These are phyloP conservation scores for Fragaria iinumae DNA, from an alignment of 306 rosid species.

Conservation along the genomic window DNA sequence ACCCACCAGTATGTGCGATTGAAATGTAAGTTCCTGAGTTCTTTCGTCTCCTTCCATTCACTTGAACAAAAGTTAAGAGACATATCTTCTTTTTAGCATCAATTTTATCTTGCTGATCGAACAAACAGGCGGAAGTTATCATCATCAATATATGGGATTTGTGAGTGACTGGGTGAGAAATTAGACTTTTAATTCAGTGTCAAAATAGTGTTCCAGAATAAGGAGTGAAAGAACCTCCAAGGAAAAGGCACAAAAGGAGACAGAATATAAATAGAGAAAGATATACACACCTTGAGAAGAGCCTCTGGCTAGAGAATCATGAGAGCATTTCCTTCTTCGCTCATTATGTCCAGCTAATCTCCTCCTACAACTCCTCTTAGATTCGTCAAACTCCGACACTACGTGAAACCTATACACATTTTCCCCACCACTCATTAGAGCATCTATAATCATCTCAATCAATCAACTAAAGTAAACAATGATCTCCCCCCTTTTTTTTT, in stretches of 20 bases:
- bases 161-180: background rate
- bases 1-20: background rate
- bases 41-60: background rate
- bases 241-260: background rate
- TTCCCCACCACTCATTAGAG: background rate
- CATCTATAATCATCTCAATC: background rate
- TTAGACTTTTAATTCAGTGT: background rate
- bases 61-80: background rate
- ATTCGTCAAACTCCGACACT: conserved; percentile 82
- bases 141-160: background rate
- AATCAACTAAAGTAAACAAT: background rate
- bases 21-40: background rate
- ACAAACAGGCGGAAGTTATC: background rate
- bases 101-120: background rate
- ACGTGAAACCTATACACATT: conserved; percentile 66
- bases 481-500: background rate
- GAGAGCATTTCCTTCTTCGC: conserved; percentile 86
- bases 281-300: conserved; percentile 52
- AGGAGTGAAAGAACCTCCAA: background rate
- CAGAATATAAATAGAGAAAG: background rate
- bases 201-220: background rate
- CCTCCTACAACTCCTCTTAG: conserved; percentile 92
- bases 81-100: background rate
- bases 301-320: conserved; percentile 60
- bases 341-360: conserved; percentile 97